A percentile compares a stretch with the other conserved stretches of the same genome.
Conservation (phyloP, 2,329 filamentous ascomycete genomes). For the Diplocarpon mali region DNA sequence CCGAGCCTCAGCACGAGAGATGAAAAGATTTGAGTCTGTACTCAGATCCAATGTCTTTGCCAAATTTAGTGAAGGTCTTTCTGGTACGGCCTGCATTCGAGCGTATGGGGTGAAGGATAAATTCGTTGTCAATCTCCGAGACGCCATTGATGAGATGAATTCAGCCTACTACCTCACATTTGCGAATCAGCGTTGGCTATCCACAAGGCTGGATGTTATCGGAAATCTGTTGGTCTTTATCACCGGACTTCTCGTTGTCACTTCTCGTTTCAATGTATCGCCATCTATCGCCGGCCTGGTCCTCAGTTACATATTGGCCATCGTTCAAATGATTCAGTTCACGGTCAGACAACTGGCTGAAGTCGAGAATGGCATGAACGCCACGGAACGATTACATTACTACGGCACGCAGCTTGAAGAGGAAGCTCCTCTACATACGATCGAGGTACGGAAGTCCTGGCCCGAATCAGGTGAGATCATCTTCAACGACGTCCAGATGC, state of each 20-base stretch:
- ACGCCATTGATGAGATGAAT: conserved; percentile 82
- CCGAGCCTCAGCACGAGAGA: conserved; percentile 78
- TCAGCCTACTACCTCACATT: conserved; percentile 91
- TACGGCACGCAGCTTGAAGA: conserved; percentile 82
- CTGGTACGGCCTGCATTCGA: conserved; percentile 72
- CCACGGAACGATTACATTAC: conserved; percentile 82
- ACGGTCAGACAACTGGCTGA: conserved; percentile 88
- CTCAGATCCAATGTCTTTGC: conserved; percentile 82
- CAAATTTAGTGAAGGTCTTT: conserved; percentile 81
- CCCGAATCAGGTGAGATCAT: conserved; percentile 75
- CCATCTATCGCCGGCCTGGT: conserved; percentile 83
- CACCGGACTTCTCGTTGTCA: conserved; percentile 82
- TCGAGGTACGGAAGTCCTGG: conserved; percentile 66
- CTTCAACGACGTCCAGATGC: conserved; percentile 68
- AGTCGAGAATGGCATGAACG: conserved; percentile 97
- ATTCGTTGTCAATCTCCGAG: conserved; percentile 59
- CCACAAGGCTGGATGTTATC: conserved; percentile 72
- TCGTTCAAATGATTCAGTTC: conserved; percentile 94
- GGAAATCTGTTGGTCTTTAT: conserved; percentile 79
- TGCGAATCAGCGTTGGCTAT: conserved; percentile 90
- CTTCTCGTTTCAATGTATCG: conserved; percentile 72
- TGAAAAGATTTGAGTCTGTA: conserved; percentile 88
- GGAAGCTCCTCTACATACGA: conserved; percentile 72
- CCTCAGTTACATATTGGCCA: conserved; percentile 82
- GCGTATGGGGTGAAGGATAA: conserved; percentile 74